Base-by-base conservation (phyloP, 1,284 basidiomycete genomes). In the Pseudozyma sp. region DNA sequence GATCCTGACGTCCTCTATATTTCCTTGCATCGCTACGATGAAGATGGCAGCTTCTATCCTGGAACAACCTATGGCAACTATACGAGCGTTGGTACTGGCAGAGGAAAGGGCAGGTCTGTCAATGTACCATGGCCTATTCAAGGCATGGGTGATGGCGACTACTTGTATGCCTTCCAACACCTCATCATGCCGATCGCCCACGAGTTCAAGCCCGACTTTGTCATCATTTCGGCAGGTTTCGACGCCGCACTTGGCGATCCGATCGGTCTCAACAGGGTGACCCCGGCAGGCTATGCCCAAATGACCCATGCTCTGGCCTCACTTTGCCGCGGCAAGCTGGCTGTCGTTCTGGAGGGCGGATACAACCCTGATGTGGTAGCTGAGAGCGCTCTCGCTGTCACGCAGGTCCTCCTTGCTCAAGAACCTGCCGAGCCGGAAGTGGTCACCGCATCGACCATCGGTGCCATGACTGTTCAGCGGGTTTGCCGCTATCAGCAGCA, bases 191-290 rank as follows among this genome's bases (percentile, higher is more conserved):
- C 97, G 0, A 96, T 99, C 71, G 95, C 94, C 0, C 90, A 93
- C 86, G 96, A 99, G 86, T 99, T 97, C 85, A 90, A 91, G 0
- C 97, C 97, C 0, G 95, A 99, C 70, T 88, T 99, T 12, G 94
- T 99, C 34, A 95, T 99, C 75, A 94, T 99, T 79, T 98, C 95
- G 14, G 94, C 97, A 18, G 97, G 97, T 3, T 99, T 98, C 80
- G 97, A 99, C 83, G 96, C 97, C 6, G 97, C 97, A 0, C 89
- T 90, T 35, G 95, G 95, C 1, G 97, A 99, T 83, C 89, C 91
- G 49, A 89, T 99, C 6, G 97, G 97, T 25, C 91, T 91, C 85
- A 97, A 95, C 83, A 88, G 90, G 72, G 95, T 99, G 62, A 90
- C 93, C 1, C 97, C 97, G 0, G 89, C 90, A n/a, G 96, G 95